A percentile compares a stretch with the other conserved stretches of the same genome.
These are phyloP conservation scores for Pichia sp. DNA, from an alignment of 1,139 yeast species.

Conservation along the genomic window DNA sequence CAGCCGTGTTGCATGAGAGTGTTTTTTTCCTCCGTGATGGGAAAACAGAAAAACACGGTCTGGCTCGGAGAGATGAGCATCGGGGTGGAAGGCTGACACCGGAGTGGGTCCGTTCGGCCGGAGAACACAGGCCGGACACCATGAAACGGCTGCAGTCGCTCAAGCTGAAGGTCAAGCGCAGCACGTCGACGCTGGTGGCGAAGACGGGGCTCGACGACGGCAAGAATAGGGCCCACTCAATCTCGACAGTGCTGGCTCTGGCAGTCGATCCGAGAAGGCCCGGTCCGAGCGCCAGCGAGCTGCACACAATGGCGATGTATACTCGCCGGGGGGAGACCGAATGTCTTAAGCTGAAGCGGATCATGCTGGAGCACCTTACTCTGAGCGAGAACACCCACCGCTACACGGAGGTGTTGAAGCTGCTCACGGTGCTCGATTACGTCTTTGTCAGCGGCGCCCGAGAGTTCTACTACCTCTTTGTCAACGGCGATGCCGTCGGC, in stretches of 20 bases:
- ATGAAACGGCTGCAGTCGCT: constrained; percentile 8
- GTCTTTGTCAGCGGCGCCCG: constrained; percentile 6
- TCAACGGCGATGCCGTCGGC: constrained; percentile 2
- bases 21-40: too few species aligned
- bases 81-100: neutral
- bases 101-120: neutral
- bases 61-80: neutral
- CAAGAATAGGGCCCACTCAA: neutral
- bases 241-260: constrained; percentile 1
- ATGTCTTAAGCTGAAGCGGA: constrained; percentile 3
- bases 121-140: neutral
- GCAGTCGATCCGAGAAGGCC: constrained; percentile 2
- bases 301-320: constrained; percentile 8
- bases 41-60: too few species aligned
- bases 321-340: neutral
- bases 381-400: neutral
- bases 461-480: constrained; percentile 8
- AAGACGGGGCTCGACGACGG: neutral
- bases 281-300: constrained; percentile 7
- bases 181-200: neutral
- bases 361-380: neutral
- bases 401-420: neutral
- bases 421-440: constrained; percentile 6
- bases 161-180: constrained; percentile 6
- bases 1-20: neutral